Evolutionary conservation across 2,329 filamentous ascomycete species (phyloP), one percentile per base, ranked within the genome.

Genomic region (Monosporascus ibericus): DNA sequence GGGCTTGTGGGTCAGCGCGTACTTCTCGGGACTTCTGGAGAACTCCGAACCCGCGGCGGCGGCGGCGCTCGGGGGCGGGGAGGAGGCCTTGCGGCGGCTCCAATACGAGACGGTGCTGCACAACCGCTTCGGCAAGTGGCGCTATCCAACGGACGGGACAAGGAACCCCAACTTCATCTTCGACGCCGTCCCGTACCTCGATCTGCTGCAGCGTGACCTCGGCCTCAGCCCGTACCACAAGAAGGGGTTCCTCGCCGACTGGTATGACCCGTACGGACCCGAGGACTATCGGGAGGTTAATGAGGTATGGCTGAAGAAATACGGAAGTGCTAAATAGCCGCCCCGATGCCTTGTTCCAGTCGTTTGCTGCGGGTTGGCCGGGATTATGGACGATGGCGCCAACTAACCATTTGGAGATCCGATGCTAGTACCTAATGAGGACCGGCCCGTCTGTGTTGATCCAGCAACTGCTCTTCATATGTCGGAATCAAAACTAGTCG

Each of bases 171-270:
- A 89, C 65, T 85, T 91, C 58, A 84, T 88, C 18, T 92, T 92
- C 62, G 89, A 94, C 66, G 79, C 79, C 0, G 65, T 92, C 50
- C 87, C 87, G 4, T 94, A 90, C 53, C 65, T 90, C 18, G 88
- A 92, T 66, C 62, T 85, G 62, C 65, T 92, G 63, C 64, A 88
- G 54, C 69, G 71, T 5, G 88, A 92, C 65, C 61, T 92, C 52
- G 86, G 81, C 0, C 66, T 91, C 51, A 70, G 75, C 18, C 71
- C 71, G 15, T 73, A 78, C 57, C 71, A 82, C 36, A 87, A 86
- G 70, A 68, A 74, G 52, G 75, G 79, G 0, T 72, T 69, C 61
- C 61, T 76, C 49, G 70, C 70, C 1, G 82, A 85, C 61, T 71
- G 78, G 30, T 78, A 76, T 52, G 66, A 75, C 48, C 75, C 82